phyloP scores from a whole-genome alignment of 2,329 filamentous ascomycete genomes.

The Fusarium proliferatum region DNA sequence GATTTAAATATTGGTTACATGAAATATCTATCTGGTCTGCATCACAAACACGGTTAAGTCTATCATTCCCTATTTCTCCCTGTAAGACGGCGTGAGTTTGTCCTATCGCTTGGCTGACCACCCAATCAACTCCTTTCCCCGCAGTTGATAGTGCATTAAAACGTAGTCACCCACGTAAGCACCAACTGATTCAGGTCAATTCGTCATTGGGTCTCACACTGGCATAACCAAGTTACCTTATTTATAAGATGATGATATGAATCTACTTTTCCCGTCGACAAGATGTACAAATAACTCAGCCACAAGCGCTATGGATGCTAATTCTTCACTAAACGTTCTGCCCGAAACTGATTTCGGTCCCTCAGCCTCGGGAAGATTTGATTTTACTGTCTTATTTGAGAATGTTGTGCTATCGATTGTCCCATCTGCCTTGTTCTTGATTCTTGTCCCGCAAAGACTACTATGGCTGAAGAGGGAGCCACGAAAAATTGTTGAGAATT shows the following conservation, averaged over 20 bases:
- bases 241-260: background rate
- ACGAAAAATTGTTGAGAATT: constrained; percentile 4
- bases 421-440: constrained; percentile 13
- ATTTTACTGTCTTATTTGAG: constrained; percentile 20
- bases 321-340: background rate
- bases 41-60: background rate
- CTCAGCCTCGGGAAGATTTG: constrained; percentile 11
- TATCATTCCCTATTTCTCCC: background rate
- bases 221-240: background rate
- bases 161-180: constrained; percentile 2
- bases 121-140: background rate
- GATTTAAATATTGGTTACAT: background rate
- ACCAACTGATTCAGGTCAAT: background rate
- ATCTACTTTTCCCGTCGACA: background rate
- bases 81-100: background rate
- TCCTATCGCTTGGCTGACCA: background rate
- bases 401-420: constrained; percentile 14
- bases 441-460: background rate
- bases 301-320: background rate
- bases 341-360: constrained; percentile 10
- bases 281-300: background rate
- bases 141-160: background rate
- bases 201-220: background rate
- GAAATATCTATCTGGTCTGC: background rate
- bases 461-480: constrained; percentile 11